A percentile compares a stretch with the other conserved stretches of the same genome.
Conservation (phyloP, 306 rosid species). For the Quercus glauca region DNA sequence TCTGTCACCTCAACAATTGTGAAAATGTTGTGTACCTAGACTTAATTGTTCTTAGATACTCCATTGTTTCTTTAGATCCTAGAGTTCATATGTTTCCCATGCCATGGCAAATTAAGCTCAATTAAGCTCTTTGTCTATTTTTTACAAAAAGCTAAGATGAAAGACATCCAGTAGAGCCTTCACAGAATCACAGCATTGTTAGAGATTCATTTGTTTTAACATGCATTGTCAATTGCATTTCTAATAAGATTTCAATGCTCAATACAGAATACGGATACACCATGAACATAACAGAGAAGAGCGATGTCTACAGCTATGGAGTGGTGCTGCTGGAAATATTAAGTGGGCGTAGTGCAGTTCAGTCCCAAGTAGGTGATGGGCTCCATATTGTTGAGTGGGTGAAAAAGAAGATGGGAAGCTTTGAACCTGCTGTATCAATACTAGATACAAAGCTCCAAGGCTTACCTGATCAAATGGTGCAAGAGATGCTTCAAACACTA, state of each 20-base stretch:
- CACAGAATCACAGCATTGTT: neutral
- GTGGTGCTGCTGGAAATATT: conserved; percentile 89
- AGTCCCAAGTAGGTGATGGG: conserved; percentile 70
- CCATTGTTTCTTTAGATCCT: neutral
- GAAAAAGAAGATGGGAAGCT: conserved; percentile 98
- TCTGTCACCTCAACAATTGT: no score
- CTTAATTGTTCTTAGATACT: neutral
- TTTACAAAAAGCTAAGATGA: neutral
- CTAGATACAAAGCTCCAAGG: conserved; percentile 85
- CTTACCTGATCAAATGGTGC: conserved; percentile 91
- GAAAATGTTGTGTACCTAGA: no score
- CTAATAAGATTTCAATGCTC: conserved; percentile 19
- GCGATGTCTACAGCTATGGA: conserved; percentile 96
- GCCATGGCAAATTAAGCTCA: neutral
- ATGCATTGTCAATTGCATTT: conserved; percentile 3
- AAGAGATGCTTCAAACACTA: conserved; percentile 98
- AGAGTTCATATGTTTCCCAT: no score
- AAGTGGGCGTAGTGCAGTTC: conserved; percentile 86
- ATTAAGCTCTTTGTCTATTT: conserved; percentile 9
- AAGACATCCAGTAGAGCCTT: neutral
- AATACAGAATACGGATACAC: conserved; percentile 92
- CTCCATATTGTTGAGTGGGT: conserved; percentile 99
- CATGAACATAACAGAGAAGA: conserved; percentile 98
- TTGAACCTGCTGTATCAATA: conserved; percentile 79
- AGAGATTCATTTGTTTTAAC: conserved; percentile 1